phyloP scores from a whole-genome alignment of 306 rosid species.

The Cucurbita maxima region DNA sequence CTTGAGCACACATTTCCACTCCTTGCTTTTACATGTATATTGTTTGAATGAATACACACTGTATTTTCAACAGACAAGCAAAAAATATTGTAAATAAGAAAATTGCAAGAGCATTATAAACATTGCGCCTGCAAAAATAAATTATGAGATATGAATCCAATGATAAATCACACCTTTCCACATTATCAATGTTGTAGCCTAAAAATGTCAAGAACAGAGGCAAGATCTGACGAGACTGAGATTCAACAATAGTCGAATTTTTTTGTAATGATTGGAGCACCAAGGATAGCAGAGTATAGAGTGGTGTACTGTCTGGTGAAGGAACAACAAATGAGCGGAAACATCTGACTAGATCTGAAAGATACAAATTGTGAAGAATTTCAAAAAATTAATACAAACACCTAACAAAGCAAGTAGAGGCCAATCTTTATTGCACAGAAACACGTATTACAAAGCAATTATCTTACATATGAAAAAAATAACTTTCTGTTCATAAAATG shows the following conservation, averaged over 20 bases:
- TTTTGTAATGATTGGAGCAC: conserved; percentile 72
- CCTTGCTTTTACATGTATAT: conserved; percentile 65
- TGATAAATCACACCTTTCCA: conserved; percentile 43
- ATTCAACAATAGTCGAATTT: conserved; percentile 39
- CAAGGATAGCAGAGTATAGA: conserved; percentile 35
- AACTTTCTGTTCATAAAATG: neutral
- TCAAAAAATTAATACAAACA: neutral
- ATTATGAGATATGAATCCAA: conserved; percentile 2
- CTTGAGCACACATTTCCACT: conserved; percentile 68
- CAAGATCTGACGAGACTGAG: conserved; percentile 43
- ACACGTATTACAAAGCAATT: neutral
- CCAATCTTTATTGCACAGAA: neutral
- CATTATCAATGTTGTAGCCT: conserved; percentile 45
- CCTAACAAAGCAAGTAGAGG: neutral
- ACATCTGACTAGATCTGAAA: conserved; percentile 43
- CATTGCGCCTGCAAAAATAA: neutral
- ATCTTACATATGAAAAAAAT: neutral
- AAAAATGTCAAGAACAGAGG: conserved; percentile 62
- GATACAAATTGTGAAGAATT: conserved; percentile 10
- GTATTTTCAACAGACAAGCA: conserved; percentile 21
- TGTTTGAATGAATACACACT: conserved; percentile 67
- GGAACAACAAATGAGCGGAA: conserved; percentile 34
- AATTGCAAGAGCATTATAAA: neutral
- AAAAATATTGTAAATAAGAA: conserved; percentile 12
- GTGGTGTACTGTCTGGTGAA: conserved; percentile 49